Evolutionary conservation across 106 monocot genomes (phyloP).

Genomic region (Acorus gramineus): DNA sequence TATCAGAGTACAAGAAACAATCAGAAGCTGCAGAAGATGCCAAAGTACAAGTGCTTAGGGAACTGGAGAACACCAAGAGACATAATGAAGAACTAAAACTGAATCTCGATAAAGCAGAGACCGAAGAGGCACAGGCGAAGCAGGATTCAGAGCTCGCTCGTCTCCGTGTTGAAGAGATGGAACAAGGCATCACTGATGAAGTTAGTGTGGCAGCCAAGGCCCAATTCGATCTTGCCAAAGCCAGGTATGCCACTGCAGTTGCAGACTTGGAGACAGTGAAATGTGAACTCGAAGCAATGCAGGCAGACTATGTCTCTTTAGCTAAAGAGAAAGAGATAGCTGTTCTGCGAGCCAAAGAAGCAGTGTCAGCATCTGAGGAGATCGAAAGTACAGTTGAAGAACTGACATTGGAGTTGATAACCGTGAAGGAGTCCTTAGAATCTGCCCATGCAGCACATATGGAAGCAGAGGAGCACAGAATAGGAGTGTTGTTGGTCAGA

Average conservation of each 20-base stretch:
- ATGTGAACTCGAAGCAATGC: constrained; percentile 18
- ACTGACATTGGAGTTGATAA: constrained; percentile 32
- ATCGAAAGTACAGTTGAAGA: constrained; percentile 32
- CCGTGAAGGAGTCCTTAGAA: constrained; percentile 31
- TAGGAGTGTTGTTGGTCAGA: constrained; percentile 15
- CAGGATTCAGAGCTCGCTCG: constrained; percentile 41
- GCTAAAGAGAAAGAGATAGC: constrained; percentile 25
- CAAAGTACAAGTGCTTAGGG: constrained; percentile 24
- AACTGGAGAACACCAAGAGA: constrained; percentile 30
- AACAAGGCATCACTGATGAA: constrained; percentile 29
- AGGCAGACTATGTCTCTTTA: constrained; percentile 16
- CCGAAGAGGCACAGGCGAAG: constrained; percentile 34
- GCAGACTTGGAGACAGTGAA: constrained; percentile 32
- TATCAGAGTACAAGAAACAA: constrained; percentile 29
- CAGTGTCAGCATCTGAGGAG: constrained; percentile 21
- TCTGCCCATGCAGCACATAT: constrained; percentile 28
- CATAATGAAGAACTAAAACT: constrained; percentile 38
- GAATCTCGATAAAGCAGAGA: constrained; percentile 36
- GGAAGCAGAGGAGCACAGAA: constrained; percentile 41
- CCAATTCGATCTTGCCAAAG: constrained; percentile 33
- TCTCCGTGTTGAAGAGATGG: constrained; percentile 34
- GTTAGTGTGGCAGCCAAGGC: constrained; percentile 31
- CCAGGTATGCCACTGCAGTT: constrained; percentile 22
- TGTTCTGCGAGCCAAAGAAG: constrained; percentile 27
- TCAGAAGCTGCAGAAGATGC: constrained; percentile 26